These are phyloP conservation scores for Calonectria pseudoturangicola DNA, from an alignment of 2,329 filamentous ascomycete genomes.

Conservation along the genomic window DNA sequence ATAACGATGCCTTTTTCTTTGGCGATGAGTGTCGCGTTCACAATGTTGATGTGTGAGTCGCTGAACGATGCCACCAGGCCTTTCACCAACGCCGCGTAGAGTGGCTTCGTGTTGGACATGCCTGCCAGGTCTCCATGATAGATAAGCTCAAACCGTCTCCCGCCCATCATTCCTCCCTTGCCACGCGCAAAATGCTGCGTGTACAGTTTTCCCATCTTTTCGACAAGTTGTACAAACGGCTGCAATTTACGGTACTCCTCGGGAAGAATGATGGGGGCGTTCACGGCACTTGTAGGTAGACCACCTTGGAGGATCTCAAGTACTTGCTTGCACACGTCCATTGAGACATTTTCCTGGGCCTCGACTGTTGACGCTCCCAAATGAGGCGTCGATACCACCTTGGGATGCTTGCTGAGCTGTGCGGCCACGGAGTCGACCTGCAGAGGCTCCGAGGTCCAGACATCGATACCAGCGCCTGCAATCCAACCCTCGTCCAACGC, in stretches of 20 bases:
- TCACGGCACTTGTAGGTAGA: conserved; percentile 85
- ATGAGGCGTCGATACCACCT: conserved; percentile 86
- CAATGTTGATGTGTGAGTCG: conserved; percentile 84
- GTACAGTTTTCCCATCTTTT: conserved; percentile 87
- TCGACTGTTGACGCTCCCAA: conserved; percentile 87
- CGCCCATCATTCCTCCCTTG: conserved; percentile 69
- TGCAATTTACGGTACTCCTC: conserved; percentile 87
- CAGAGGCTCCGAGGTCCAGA: conserved; percentile 86
- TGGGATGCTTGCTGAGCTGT: conserved; percentile 79
- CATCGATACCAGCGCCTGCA: conserved; percentile 85
- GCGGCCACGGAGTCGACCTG: conserved; percentile 72
- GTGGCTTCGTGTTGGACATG: conserved; percentile 84
- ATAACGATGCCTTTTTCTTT: conserved; percentile 86
- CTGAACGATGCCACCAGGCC: conserved; percentile 83
- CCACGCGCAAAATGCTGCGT: conserved; percentile 81
- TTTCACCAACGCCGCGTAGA: conserved; percentile 87
- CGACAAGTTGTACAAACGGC: conserved; percentile 84
- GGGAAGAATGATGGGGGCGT: conserved; percentile 86
- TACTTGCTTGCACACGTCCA: conserved; percentile 89
- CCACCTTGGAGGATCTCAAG: conserved; percentile 83
- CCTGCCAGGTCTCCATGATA: conserved; percentile 85
- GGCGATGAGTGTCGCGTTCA: conserved; percentile 85
- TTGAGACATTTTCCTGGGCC: conserved; percentile 88
- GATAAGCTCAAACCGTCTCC: conserved; percentile 83
- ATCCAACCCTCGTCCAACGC: conserved; percentile 83